Percentiles rank a stretch among this genome's conserved stretches.
phyloP scores from a whole-genome alignment of 306 rosid genomes.

The Abrus pulchellus region DNA sequence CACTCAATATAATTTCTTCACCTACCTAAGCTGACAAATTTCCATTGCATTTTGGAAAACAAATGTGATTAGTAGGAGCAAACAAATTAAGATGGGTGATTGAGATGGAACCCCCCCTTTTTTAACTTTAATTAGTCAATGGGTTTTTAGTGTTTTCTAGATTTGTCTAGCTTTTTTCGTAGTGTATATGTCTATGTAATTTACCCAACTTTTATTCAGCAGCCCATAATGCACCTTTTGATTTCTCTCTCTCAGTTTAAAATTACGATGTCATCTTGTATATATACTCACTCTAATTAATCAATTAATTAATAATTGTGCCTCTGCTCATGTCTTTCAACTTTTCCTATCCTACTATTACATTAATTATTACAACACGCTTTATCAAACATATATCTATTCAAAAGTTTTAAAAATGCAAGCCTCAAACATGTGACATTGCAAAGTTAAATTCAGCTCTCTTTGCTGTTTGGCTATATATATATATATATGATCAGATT shows the following conservation, averaged over 20 bases:
- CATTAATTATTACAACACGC: constrained; percentile 4
- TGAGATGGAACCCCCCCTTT: background rate
- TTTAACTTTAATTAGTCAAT: constrained; percentile 30
- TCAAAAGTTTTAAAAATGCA: constrained; percentile 28
- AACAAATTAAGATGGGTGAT: constrained; percentile 2
- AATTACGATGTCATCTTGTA: background rate
- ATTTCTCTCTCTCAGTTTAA: background rate
- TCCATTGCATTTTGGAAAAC: constrained; percentile 11
- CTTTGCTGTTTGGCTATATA: background rate
- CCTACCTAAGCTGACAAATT: constrained; percentile 44
- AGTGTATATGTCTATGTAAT: background rate
- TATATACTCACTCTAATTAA: background rate
- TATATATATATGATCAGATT: background rate
- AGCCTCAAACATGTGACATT: constrained; percentile 40
- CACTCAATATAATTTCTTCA: constrained; percentile 51
- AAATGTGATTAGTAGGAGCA: background rate
- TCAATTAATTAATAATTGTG: background rate
- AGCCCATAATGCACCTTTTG: constrained; percentile 10
- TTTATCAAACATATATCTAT: constrained; percentile 5
- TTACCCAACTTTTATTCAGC: constrained; percentile 31
- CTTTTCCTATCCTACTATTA: background rate
- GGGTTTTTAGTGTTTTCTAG: background rate
- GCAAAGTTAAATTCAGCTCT: background rate
- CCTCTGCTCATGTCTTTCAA: background rate
- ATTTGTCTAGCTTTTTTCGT: constrained; percentile 19